A percentile compares a stretch with the other conserved stretches of the same genome.
Evolutionary conservation across 352 stramenopile species (phyloP).

Genomic region (Phytopythium boreale): DNA sequence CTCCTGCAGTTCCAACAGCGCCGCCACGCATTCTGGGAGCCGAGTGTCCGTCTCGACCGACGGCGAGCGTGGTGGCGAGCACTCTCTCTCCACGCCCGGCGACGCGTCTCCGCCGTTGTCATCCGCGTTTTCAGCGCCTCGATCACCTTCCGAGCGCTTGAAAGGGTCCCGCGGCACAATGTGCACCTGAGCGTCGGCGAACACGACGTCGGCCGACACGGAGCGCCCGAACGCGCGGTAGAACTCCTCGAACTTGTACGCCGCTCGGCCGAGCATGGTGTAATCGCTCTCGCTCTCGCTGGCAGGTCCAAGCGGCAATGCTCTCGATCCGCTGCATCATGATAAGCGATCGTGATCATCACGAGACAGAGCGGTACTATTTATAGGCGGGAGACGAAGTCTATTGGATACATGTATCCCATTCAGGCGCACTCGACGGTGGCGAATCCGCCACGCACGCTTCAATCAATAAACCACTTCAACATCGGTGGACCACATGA

Average conservation of each 20-base stretch:
- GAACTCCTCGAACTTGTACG: conserved; percentile 62
- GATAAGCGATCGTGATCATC: no score
- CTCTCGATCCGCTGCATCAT: no score
- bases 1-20: conserved; percentile 47
- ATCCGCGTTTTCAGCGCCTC: neutral
- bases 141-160: neutral
- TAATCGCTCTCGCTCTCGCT: neutral
- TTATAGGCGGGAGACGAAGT: neutral
- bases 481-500: neutral
- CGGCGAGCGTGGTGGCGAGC: neutral
- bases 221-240: conserved; percentile 64
- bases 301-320: neutral
- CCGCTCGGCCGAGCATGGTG: neutral
- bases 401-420: neutral
- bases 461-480: neutral
- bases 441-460: neutral
- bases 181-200: conserved; percentile 36
- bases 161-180: conserved; percentile 24
- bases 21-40: conserved; percentile 37
- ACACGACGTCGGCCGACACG: conserved; percentile 35
- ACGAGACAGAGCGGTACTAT: neutral
- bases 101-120: neutral
- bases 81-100: neutral
- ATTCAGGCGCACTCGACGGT: no score
- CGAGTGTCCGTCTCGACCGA: neutral